These are phyloP conservation scores for Pyracantha coccinea DNA, from an alignment of 331 rosid species.

Conservation along the genomic window DNA sequence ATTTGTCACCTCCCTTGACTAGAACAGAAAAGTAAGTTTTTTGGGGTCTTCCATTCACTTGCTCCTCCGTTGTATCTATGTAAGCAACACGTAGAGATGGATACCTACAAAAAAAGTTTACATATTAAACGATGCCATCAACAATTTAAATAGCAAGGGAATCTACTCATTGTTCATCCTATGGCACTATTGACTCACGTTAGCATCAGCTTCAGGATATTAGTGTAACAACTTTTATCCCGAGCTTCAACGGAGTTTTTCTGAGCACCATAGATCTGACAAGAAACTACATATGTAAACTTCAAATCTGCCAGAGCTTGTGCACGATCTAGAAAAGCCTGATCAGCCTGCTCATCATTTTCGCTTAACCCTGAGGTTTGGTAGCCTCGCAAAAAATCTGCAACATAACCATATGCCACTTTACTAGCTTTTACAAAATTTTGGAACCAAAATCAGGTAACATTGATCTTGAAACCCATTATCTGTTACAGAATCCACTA, in stretches of 20 bases:
- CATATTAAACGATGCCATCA: constrained; percentile 19
- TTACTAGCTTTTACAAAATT: not conserved
- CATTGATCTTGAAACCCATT: constrained; percentile 3
- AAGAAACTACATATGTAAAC: constrained; percentile 94
- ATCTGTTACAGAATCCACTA: constrained; percentile 20
- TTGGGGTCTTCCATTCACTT: constrained; percentile 36
- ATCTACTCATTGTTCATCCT: not conserved
- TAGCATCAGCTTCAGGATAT: constrained; percentile 80
- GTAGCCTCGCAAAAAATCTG: constrained; percentile 44
- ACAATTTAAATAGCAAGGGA: not conserved
- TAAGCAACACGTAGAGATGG: constrained; percentile 89
- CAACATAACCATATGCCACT: constrained; percentile 7
- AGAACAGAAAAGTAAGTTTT: constrained; percentile 72
- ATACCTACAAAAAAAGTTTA: constrained; percentile 37
- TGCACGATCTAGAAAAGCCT: not conserved
- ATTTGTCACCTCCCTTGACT: constrained; percentile 90
- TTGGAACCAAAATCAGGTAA: constrained; percentile 7
- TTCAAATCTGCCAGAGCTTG: constrained; percentile 86
- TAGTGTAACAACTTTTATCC: constrained; percentile 53
- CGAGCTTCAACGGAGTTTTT: constrained; percentile 45
- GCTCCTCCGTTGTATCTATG: constrained; percentile 71
- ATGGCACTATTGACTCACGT: constrained; percentile 44
- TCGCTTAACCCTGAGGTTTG: constrained; percentile 16
- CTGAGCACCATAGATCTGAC: constrained; percentile 80
- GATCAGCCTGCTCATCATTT: constrained; percentile 6